Conservation (phyloP, 306 rosid genomes). For the Gynostemma pentaphyllum region DNA sequence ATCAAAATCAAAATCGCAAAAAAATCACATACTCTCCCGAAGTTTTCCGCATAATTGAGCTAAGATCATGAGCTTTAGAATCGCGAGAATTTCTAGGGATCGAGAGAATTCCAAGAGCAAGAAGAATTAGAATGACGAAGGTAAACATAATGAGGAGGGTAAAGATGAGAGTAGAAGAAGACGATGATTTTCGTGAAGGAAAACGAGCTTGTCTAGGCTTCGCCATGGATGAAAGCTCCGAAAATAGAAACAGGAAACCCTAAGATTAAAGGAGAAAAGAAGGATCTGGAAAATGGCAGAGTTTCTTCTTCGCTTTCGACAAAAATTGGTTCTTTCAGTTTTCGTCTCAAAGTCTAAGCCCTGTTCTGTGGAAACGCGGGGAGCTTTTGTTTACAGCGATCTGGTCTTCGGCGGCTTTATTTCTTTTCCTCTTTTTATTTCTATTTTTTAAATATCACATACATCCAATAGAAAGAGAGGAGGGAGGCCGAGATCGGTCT, state of each 20-base stretch:
- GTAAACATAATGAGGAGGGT: slow-evolving; percentile 57
- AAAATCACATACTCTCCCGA: slow-evolving; percentile 21
- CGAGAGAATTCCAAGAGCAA: slow-evolving; percentile 84
- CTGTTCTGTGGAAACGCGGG: background rate
- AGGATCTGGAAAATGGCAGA: slow-evolving; percentile 3
- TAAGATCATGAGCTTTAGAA: slow-evolving; percentile 73
- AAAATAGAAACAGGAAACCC: background rate
- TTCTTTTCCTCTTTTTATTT: background rate
- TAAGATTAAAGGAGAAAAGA: background rate
- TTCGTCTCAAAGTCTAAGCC: slow-evolving; percentile 1
- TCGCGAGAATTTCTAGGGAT: slow-evolving; percentile 42
- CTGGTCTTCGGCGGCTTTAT: slow-evolving; percentile 5
- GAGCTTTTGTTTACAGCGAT: background rate
- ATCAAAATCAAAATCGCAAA: background rate
- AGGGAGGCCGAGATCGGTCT: too few species aligned
- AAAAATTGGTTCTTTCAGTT: background rate
- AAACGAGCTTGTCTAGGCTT: slow-evolving; percentile 52
- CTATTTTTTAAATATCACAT: background rate
- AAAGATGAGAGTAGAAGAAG: slow-evolving; percentile 39
- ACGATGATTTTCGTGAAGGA: slow-evolving; percentile 44
- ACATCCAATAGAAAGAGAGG: too few species aligned
- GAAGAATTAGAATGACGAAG: slow-evolving; percentile 70
- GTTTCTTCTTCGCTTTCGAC: background rate
- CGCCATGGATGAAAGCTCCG: slow-evolving; percentile 34
- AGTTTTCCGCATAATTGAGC: slow-evolving; percentile 50